Base-by-base conservation (phyloP, 2,329 filamentous ascomycete species). In the Verticillium albo-atrum region DNA sequence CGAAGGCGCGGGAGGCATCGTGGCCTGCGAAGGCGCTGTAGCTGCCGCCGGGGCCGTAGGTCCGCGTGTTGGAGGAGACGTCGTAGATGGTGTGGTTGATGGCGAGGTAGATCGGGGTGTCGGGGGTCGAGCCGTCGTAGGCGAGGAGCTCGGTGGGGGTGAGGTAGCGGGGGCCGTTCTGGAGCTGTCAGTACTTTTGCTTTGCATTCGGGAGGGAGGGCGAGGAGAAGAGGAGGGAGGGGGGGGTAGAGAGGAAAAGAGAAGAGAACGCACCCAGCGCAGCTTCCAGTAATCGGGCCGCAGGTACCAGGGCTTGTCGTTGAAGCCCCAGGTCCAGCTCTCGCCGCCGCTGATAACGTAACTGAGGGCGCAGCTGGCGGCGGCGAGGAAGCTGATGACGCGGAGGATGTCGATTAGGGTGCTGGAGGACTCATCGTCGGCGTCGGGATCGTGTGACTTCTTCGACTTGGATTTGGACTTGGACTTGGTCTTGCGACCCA, bases 71-170 rank as follows among this genome's bases (percentile, higher is more conserved):
- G 30, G 82, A 76, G n/a, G 85, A 84, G 47, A 96, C 91, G 74
- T 96, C 91, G 81, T 89, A 95, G 75, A 96, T 90, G 60, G 86
- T 90, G 69, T 90, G 89, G 78, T 95, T 94, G 68, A 99, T 87
- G 63, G 92, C 92, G 59, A 99, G 84, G 78, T 97, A 96, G 72
- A 98, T 86, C 6, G 95, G 95, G 61, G 89, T 86, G 7, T 76
- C 73, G 10, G 87, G 79, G 74, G 97, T 87, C 60, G 78, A 82
- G 76, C 95, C 96, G 76, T 96, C 88, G 81, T 90, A 96, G 56
- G 78, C 72, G 53, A 83, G 73, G 55, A 99, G 87, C 72, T 97
- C 82, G 23, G 81, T 79, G 59, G 90, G 89, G 1, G 92, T 97
- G 42, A 98, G 82, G 70, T 83, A 78, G 56, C 90, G 63, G 15